phyloP scores from a whole-genome alignment of 2,329 filamentous ascomycete genomes.

The Pseudogymnoascus pannorum region DNA sequence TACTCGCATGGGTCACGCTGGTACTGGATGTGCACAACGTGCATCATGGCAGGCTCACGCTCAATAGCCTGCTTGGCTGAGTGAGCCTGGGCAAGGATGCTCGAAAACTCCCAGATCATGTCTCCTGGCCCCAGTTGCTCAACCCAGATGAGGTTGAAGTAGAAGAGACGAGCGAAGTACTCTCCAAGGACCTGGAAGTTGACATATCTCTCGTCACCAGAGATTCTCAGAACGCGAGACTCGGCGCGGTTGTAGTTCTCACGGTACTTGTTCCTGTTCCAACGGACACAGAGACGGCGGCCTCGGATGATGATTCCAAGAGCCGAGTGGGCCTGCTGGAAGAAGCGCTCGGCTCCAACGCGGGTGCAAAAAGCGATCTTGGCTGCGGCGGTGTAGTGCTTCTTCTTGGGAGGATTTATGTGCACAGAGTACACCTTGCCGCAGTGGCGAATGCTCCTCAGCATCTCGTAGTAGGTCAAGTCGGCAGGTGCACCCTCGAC shows the following conservation, averaged over 20 bases:
- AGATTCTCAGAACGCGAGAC: constrained; percentile 14
- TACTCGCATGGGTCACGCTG: constrained; percentile 3
- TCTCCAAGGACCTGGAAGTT: background rate
- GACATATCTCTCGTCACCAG: constrained; percentile 1
- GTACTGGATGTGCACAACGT: background rate
- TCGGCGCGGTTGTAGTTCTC: constrained; percentile 9
- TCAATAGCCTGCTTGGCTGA: constrained; percentile 10
- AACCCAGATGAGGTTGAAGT: constrained; percentile 13
- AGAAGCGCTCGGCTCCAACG: background rate
- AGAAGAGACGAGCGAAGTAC: constrained; percentile 13
- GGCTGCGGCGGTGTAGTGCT: constrained; percentile 15
- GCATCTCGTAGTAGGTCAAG: constrained; percentile 13
- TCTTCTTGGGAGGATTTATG: constrained; percentile 11
- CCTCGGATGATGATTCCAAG: constrained; percentile 13
- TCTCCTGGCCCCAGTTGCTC: background rate
- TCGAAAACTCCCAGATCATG: constrained; percentile 10
- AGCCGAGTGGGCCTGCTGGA: background rate
- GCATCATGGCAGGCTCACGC: constrained; percentile 3
- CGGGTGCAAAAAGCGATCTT: constrained; percentile 18
- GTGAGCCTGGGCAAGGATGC: constrained; percentile 10
- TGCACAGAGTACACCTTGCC: constrained; percentile 18
- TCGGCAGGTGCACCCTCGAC: constrained; percentile 17
- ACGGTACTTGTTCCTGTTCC: constrained; percentile 13
- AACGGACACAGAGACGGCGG: constrained; percentile 5
- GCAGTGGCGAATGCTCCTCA: constrained; percentile 14